Base-by-base conservation (phyloP, 2,329 filamentous ascomycete genomes). In the Pyricularia sp. region DNA sequence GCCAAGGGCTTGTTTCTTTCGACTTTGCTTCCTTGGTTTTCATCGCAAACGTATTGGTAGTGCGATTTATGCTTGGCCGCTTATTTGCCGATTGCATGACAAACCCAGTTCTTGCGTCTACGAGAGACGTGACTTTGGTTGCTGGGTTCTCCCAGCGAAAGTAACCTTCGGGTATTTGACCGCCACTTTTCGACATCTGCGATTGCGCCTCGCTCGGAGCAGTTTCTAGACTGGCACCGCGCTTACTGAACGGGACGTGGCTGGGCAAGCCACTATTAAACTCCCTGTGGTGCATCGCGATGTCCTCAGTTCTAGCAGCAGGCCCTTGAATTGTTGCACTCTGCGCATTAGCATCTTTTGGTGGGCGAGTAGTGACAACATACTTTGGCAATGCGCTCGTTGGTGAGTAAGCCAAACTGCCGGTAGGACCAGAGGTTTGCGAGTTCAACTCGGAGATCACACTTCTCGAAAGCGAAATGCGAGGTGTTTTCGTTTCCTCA, bases 91-190 rank as follows among this genome's bases (percentile, higher is more conserved):
- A 55, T 55, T n/a, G 30, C 14, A 67, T 10, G 25, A 79, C 75
- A 55, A 82, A 82, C 69, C 88, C 88, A 11, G 87, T 90, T 25
- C 84, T 81, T 6, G 80, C 73, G 71, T 89, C 85, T n/a, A 91
- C 76, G 1, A 79, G 69, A 64, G 81, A 82, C 1, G 72, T 79
- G 69, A 84, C 78, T 71, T 83, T 84, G 0, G 86, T 91, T 10
- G 78, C 73, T 0, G 89, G 88, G 72, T 93, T 86, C 1, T 79
- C 81, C 90, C 90, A 93, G 20, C 78, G 70, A 0, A 87, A 75
- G 0, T 78, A 76, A 9, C 28, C 30, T 26, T 68, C 23, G 20
- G 55, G 55, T 14, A 23, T 7, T 65, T 26, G 30, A 28, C n/a
- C 17, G 30, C 17, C 28, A 31, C 17, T 65, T 30, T 25, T 63